Percentiles rank a stretch among this genome's conserved stretches.
phyloP scores from a whole-genome alignment of 2,329 filamentous ascomycete species.

The Dichotomopilus funicola region DNA sequence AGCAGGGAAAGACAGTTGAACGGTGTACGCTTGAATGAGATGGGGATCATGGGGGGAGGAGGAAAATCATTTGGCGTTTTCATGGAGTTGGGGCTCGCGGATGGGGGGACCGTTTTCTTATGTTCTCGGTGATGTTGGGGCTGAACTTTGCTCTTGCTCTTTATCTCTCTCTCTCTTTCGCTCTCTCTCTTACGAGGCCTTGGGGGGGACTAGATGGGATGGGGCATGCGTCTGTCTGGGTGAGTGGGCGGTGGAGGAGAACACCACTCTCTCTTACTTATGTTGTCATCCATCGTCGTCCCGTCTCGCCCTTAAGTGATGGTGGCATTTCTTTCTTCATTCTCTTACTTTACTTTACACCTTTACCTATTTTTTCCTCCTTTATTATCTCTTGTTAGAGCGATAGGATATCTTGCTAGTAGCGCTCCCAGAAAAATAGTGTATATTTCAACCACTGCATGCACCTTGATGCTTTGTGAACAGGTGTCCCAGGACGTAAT shows the following conservation, averaged over 20 bases:
- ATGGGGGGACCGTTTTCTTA: not conserved
- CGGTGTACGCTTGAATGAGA: not conserved
- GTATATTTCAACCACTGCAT: constrained; percentile 4
- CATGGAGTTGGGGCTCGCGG: constrained; percentile 4
- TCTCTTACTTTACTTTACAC: not conserved
- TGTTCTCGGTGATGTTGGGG: too few species aligned
- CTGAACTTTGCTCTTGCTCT: too few species aligned
- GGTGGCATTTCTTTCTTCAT: not conserved
- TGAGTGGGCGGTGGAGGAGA: too few species aligned
- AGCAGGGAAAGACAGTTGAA: not conserved
- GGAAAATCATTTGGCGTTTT: constrained; percentile 10
- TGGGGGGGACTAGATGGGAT: too few species aligned
- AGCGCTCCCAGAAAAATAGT: constrained; percentile 4
- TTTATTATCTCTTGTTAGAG: not conserved
- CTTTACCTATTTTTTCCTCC: not conserved
- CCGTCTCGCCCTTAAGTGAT: not conserved
- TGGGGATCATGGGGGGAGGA: not conserved
- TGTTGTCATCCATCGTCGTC: too few species aligned
- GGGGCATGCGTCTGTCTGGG: too few species aligned
- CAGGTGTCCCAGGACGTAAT: too few species aligned
- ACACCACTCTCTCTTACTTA: too few species aligned
- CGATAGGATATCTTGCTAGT: constrained; percentile 4
- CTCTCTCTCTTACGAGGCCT: too few species aligned
- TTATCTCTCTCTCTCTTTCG: too few species aligned
- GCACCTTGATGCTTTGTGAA: not conserved